A percentile compares a stretch with the other conserved stretches of the same genome.
These are phyloP conservation scores for Paragyromitra xinjiangensis DNA, from an alignment of 495 filamentous ascomycete species.

Conservation along the genomic window DNA sequence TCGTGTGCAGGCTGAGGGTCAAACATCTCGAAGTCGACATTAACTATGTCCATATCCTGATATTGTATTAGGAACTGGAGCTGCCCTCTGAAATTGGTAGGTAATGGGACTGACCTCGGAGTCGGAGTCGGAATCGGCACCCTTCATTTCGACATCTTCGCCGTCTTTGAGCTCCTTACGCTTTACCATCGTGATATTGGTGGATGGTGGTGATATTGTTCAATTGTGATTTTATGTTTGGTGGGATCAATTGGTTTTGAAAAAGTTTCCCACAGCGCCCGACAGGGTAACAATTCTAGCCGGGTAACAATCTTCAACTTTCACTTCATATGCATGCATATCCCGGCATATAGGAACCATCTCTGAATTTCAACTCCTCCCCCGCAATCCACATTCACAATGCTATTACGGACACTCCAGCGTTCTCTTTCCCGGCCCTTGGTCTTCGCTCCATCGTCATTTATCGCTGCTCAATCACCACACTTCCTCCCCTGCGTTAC, in stretches of 20 bases:
- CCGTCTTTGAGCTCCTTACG: constrained; percentile 63
- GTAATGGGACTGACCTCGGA: constrained; percentile 60
- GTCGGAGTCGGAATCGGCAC: constrained; percentile 59
- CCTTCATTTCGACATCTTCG: constrained; percentile 62
- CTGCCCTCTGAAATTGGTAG: constrained; percentile 19
- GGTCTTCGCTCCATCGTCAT: constrained; percentile 53
- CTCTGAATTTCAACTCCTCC: background rate
- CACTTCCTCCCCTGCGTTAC: constrained; percentile 45
- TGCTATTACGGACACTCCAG: constrained; percentile 37
- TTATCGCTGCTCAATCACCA: constrained; percentile 51
- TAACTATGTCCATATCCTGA: constrained; percentile 86
- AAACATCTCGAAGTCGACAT: constrained; percentile 98
- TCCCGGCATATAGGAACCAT: background rate
- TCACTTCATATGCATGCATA: background rate
- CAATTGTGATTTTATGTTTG: background rate
- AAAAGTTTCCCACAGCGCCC: background rate
- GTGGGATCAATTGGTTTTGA: background rate
- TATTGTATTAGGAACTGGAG: constrained; percentile 46
- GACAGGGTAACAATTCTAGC: background rate
- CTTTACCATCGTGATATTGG: constrained; percentile 62
- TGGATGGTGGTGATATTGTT: constrained; percentile 7
- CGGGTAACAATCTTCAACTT: constrained; percentile 14
- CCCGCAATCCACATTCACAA: background rate
- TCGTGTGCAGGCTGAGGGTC: constrained; percentile 89
- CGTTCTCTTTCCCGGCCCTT: constrained; percentile 44